These are phyloP conservation scores for Tubosaeta sp. DNA, from an alignment of 768 basidiomycete species.

Conservation along the genomic window DNA sequence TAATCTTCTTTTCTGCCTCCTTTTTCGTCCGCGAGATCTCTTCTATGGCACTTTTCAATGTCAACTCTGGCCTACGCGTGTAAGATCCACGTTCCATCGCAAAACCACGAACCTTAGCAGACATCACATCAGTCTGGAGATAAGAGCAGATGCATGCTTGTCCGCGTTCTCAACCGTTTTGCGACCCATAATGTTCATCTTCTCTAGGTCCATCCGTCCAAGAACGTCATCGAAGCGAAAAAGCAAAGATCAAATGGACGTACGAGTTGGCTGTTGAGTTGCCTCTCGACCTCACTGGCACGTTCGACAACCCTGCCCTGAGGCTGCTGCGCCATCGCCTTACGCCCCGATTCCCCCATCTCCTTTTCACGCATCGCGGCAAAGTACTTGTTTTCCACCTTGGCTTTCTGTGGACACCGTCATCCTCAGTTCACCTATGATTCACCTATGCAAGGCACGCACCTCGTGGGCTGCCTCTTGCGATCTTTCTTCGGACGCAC, in stretches of 20 bases:
- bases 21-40: conserved; percentile 43
- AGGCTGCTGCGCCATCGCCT: conserved; percentile 50
- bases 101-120: conserved; percentile 24
- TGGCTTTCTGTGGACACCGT: conserved; percentile 67
- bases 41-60: conserved; percentile 37
- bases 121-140: background rate
- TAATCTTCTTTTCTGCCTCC: conserved; percentile 52
- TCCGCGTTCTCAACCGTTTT: conserved; percentile 28
- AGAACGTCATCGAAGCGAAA: background rate
- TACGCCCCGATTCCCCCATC: conserved; percentile 70
- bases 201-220: conserved; percentile 40
- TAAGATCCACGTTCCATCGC: conserved; percentile 30
- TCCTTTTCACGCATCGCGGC: conserved; percentile 88
- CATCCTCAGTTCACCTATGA: background rate
- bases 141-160: conserved; percentile 3
- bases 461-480: conserved; percentile 67
- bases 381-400: conserved; percentile 93
- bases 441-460: conserved; percentile 11
- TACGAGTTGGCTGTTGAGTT: conserved; percentile 56
- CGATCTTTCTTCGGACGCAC: conserved; percentile 67
- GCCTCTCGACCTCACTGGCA: conserved; percentile 59
- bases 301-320: conserved; percentile 64
- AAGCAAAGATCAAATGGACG: conserved; percentile 20
- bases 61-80: conserved; percentile 19
- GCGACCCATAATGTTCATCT: conserved; percentile 36